These are phyloP conservation scores for Haberlea rhodopensis DNA, from an alignment of 257 asterid species.

Conservation along the genomic window DNA sequence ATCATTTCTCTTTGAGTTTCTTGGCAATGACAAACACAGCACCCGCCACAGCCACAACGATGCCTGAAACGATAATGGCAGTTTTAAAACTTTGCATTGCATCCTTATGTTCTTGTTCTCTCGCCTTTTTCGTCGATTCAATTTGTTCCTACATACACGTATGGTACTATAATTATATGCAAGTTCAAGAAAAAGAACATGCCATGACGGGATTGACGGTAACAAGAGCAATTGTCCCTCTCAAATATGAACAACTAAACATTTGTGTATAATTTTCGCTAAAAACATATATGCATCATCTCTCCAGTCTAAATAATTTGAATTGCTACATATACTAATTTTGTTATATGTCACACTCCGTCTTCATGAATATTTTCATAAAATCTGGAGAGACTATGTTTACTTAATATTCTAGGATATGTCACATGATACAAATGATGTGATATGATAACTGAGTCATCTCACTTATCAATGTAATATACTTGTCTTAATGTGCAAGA, in stretches of 20 bases:
- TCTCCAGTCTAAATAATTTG: not conserved
- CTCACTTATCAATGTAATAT: too few species aligned
- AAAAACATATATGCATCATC: not conserved
- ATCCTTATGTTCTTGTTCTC: conserved; percentile 51
- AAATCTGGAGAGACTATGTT: too few species aligned
- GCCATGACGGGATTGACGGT: not conserved
- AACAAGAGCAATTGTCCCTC: not conserved
- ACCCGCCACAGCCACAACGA: conserved; percentile 64
- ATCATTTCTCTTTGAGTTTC: conserved; percentile 63
- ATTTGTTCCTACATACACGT: conserved; percentile 34
- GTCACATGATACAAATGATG: too few species aligned
- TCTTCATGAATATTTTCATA: too few species aligned
- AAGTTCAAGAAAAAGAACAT: not conserved
- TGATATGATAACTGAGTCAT: too few species aligned
- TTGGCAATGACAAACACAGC: conserved; percentile 68
- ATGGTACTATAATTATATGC: too few species aligned
- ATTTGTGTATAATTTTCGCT: too few species aligned
- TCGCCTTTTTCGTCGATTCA: conserved; percentile 26
- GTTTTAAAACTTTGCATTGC: conserved; percentile 56
- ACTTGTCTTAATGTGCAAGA: too few species aligned
- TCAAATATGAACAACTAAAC: too few species aligned
- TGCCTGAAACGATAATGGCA: conserved; percentile 57
- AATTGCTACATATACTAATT: too few species aligned
- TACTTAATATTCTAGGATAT: too few species aligned
- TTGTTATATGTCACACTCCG: too few species aligned